Evolutionary conservation across 73 alveolate genomes (phyloP), one percentile per base, ranked within the genome.

Genomic region (Diophrys sp.): DNA sequence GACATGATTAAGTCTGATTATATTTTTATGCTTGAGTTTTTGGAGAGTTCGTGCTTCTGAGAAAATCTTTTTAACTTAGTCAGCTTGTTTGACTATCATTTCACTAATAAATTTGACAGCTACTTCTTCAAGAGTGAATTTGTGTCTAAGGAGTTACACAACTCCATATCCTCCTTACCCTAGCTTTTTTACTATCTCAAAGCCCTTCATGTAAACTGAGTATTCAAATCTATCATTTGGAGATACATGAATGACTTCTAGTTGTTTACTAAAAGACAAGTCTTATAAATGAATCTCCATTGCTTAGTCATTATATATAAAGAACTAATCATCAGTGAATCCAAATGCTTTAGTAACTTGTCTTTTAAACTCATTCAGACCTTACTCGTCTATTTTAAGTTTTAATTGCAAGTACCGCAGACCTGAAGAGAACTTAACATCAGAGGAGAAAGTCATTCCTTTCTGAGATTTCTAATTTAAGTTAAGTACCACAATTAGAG

Each of bases 101-200:
- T 84, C 84, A 75, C 88, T 91, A 83, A 94, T 93, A 72, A 87
- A 77, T 79, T 94, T 94, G n/a, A 94, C 84, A 31, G 98, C 97
- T 24, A 89, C 96, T 87, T 89, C 81, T 72, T 89, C 92, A 1
- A 95, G 96, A 27, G 97, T 89, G 44, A 91, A 87, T 31, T 87
- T 94, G 82, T 94, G 98, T 18, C 73, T 83, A 0, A 95, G 96
- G 55, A 85, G 80, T 69, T 89, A 82, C 1, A 94, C 98, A 87
- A 84, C 92, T 25, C 95, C 97, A 83, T 89, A 92, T n/a, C 97
- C 97, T 1, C 98, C 98, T 66, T 90, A 83, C 14, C 98, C 98
- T 34, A 94, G 44, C 56, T 85, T 90, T 62, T 86, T 81, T 31
- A 85, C 85, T 29, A 94, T 77, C 44, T 87, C 54, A 86, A 44